Base-by-base conservation (phyloP, 163 green algal genomes). In the Volvox carteri region DNA sequence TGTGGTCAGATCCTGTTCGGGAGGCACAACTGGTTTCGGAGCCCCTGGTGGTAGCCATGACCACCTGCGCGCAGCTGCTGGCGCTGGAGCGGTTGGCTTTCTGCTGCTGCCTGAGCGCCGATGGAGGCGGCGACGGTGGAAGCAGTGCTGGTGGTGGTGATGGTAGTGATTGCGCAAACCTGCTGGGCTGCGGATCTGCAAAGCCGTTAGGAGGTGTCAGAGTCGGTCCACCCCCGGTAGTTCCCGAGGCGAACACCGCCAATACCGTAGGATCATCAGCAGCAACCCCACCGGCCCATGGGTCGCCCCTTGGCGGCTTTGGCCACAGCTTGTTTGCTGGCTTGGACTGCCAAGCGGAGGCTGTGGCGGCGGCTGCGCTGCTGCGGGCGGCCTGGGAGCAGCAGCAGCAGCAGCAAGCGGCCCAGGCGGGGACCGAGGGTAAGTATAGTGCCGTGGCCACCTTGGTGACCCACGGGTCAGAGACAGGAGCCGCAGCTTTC, bases 11-110 rank as follows among this genome's bases (percentile, higher is more conserved):
- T 9, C 54, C 35, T 33, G 54, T 25, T 23, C n/a, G 11, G 44
- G 83, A 88, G 67, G 35, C 14, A 2, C 50, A 39, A 1, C 16
- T 88, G 48, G 83, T 88, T 42, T 42, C 48, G 25, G 25, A 58
- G 50, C 83, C 83, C 16, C 50, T 88, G 4, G 23, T 23, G 7
- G 25, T 67, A 25, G 68, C 83, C 1, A 28, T 74, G 35, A 14
- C 19, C 30, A 18, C 65, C 25, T 54, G 44, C 25, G 68, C 35
- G 6, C 83, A 88, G 50, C 65, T 79, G 46, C 65, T 87, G 46
- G 81, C 81, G 30, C 33, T 79, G 6, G 65, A 87, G 48, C 65
- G 65, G 1, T 65, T 87, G 65, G 81, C 62, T 19, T 44, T 11
- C 39, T 79, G 72, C 72, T 65, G 54, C 54, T n/a, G n/a, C n/a